Conservation (phyloP, 495 filamentous ascomycete genomes). For the Hypoxylon fuscum region DNA sequence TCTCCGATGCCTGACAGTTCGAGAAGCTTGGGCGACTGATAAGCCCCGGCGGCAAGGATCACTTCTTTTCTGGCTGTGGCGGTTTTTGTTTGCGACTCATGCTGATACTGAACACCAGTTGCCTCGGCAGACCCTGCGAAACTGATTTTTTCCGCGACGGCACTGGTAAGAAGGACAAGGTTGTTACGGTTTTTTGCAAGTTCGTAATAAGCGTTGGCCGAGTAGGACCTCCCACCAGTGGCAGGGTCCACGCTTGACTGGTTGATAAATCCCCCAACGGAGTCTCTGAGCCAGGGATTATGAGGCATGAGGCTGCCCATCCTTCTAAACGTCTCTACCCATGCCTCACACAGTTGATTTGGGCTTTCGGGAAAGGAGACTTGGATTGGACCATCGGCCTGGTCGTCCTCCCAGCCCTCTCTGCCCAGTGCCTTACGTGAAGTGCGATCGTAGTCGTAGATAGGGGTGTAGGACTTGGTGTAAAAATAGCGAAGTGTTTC, state of each 20-base stretch:
- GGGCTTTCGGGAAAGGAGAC: background rate
- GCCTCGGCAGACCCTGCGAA: constrained; percentile 39
- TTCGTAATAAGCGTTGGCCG: constrained; percentile 21
- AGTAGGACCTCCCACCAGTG: constrained; percentile 48
- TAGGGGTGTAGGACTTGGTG: background rate
- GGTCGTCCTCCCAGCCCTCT: background rate
- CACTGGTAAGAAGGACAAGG: background rate
- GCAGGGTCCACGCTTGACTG: constrained; percentile 54
- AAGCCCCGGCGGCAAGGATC: constrained; percentile 61
- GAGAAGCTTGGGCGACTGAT: constrained; percentile 65
- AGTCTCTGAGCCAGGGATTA: constrained; percentile 47
- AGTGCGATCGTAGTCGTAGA: background rate
- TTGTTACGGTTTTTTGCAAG: background rate
- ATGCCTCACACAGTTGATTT: constrained; percentile 40
- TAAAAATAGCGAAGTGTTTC: background rate
- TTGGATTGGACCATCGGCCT: background rate
- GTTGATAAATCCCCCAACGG: constrained; percentile 56
- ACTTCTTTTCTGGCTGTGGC: constrained; percentile 60
- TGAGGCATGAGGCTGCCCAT: constrained; percentile 40
- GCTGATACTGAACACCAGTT: constrained; percentile 43
- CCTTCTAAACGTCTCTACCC: constrained; percentile 46
- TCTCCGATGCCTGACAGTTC: constrained; percentile 64
- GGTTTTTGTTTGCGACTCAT: constrained; percentile 38
- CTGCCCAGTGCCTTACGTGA: background rate
- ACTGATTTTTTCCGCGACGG: constrained; percentile 45